Percentiles rank a stretch among this genome's conserved stretches.
These are phyloP conservation scores for Perkinsus marinus DNA, from an alignment of 169 alveolate genomes.

Conservation along the genomic window DNA sequence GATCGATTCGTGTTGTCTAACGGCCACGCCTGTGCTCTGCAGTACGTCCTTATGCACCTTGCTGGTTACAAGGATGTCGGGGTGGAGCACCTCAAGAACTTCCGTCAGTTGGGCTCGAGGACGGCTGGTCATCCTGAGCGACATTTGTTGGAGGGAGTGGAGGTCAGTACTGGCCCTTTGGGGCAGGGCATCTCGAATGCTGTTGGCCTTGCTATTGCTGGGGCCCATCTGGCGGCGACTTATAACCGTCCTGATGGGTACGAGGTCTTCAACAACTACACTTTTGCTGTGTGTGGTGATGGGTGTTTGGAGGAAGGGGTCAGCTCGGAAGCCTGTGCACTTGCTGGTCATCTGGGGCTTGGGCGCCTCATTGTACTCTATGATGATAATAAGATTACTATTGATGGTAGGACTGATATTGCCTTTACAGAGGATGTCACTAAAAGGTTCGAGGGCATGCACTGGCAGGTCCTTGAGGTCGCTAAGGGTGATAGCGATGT, in stretches of 20 bases:
- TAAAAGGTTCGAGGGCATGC: constrained; percentile 33
- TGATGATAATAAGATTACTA: constrained; percentile 43
- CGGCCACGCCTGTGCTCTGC: constrained; percentile 36
- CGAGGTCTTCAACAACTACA: constrained; percentile 22
- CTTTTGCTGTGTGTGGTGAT: constrained; percentile 37
- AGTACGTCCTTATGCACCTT: constrained; percentile 34
- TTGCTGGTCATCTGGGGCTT: constrained; percentile 40
- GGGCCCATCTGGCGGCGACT: constrained; percentile 23
- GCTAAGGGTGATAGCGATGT: constrained; percentile 32
- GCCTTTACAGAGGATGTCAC: constrained; percentile 28
- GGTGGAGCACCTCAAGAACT: constrained; percentile 15
- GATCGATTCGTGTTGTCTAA: constrained; percentile 38
- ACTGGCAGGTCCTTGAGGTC: constrained; percentile 41
- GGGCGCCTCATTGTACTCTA: constrained; percentile 27
- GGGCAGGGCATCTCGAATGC: constrained; percentile 42
- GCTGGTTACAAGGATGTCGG: constrained; percentile 26
- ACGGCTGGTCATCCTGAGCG: constrained; percentile 36
- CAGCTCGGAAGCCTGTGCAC: constrained; percentile 29
- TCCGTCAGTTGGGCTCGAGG: constrained; percentile 27
- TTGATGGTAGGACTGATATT: constrained; percentile 35
- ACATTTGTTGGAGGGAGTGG: constrained; percentile 34
- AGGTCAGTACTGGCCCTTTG: constrained; percentile 42
- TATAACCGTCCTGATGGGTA: constrained; percentile 31
- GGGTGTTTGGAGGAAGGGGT: constrained; percentile 41
- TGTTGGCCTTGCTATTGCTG: constrained; percentile 33